Conservation (phyloP, 1,139 yeast species). For the Suhomyces choctaworum region DNA sequence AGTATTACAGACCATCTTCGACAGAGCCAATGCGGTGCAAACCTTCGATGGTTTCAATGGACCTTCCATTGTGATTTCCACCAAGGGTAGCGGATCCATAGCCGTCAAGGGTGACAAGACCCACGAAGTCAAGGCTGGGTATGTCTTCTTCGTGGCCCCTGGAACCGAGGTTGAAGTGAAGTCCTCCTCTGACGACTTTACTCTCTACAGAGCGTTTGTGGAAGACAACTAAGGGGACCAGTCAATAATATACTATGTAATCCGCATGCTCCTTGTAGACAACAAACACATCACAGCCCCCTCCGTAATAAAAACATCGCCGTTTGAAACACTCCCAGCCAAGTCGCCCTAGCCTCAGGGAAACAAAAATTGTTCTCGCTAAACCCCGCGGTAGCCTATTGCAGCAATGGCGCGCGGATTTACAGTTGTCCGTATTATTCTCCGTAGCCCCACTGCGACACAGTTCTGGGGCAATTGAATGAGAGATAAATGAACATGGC, state of each 20-base stretch:
- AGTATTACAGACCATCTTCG: constrained; percentile 72
- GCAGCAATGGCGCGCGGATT: too few relatives aligned
- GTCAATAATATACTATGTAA: too few relatives aligned
- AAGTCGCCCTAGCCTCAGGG: too few relatives aligned
- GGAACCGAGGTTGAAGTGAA: constrained; percentile 60
- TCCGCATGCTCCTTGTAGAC: too few relatives aligned
- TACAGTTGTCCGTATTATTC: too few relatives aligned
- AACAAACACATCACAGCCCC: too few relatives aligned
- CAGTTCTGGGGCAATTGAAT: neutral
- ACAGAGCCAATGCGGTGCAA: constrained; percentile 43
- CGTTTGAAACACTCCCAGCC: too few relatives aligned
- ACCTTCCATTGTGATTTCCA: constrained; percentile 83
- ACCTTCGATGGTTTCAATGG: constrained; percentile 69
- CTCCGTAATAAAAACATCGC: too few relatives aligned
- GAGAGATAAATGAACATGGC: too few relatives aligned
- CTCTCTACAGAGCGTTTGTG: constrained; percentile 84
- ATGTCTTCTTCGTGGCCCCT: constrained; percentile 84
- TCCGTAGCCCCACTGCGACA: neutral
- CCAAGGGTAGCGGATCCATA: constrained; percentile 73
- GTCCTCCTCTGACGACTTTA: constrained; percentile 56
- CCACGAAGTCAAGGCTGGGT: constrained; percentile 59
- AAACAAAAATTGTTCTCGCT: too few relatives aligned
- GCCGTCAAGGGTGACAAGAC: constrained; percentile 47
- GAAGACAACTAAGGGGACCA: constrained; percentile 54
- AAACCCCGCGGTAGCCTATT: too few relatives aligned